phyloP scores from a whole-genome alignment of 331 rosid species.

The Rhamnella rubrinervis region DNA sequence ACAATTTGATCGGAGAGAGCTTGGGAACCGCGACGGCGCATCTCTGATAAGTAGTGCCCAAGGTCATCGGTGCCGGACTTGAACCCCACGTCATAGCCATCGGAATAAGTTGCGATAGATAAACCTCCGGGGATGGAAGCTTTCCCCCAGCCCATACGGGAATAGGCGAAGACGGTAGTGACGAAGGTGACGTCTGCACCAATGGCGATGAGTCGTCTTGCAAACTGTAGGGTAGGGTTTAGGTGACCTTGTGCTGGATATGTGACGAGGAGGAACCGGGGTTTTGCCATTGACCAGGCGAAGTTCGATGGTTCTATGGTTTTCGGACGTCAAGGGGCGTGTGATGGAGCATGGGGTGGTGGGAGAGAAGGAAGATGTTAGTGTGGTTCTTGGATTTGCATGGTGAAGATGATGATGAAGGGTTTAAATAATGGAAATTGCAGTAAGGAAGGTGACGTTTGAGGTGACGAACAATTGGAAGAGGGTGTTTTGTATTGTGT shows the following conservation, averaged over 20 bases:
- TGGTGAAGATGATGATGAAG: no score
- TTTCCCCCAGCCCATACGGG: slow-evolving; percentile 2
- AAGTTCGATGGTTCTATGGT: no score
- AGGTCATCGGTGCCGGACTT: neutral
- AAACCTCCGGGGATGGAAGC: slow-evolving; percentile 27
- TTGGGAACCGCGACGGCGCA: slow-evolving; percentile 34
- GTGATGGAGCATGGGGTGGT: no score
- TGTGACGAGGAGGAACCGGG: neutral
- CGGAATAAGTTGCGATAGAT: slow-evolving; percentile 43
- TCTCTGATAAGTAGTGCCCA: slow-evolving; percentile 14
- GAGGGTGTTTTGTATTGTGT: no score
- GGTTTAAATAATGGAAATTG: no score
- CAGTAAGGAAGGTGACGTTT: no score
- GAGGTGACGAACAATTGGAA: no score
- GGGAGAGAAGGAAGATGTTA: no score
- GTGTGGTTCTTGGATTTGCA: no score
- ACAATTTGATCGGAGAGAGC: slow-evolving; percentile 18
- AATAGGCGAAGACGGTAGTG: slow-evolving; percentile 22
- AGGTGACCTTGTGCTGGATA: neutral
- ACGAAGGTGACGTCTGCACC: neutral
- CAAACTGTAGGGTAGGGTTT: neutral
- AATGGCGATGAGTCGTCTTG: neutral
- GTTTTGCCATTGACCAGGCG: neutral
- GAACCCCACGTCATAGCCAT: slow-evolving; percentile 44
- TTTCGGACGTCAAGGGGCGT: no score